phyloP scores from a whole-genome alignment of 441 rosid species.

The Syzygium malaccense region DNA sequence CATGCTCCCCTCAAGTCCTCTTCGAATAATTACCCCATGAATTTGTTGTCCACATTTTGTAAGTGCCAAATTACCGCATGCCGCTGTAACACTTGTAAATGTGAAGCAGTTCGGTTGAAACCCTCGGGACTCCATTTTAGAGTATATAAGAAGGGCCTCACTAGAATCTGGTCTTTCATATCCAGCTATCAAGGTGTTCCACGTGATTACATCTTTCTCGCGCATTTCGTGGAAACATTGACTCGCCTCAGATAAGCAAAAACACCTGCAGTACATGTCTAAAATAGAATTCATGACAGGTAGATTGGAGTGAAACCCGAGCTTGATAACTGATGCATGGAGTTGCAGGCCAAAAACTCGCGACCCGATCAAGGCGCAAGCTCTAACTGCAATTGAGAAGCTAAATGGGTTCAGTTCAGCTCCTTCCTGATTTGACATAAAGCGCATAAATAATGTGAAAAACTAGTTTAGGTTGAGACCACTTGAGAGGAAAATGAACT shows the following conservation, averaged over 20 bases:
- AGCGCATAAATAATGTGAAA: not conserved
- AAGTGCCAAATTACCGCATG: conserved; percentile 68
- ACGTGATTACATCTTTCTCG: conserved; percentile 62
- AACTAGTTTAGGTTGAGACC: not conserved
- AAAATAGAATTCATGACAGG: conserved; percentile 81
- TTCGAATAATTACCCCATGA: conserved; percentile 57
- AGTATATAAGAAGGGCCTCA: conserved; percentile 55
- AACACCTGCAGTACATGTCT: conserved; percentile 87
- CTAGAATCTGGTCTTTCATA: conserved; percentile 52
- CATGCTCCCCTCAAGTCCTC: conserved; percentile 49
- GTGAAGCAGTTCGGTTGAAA: conserved; percentile 73
- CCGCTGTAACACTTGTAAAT: conserved; percentile 66
- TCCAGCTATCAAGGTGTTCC: conserved; percentile 86
- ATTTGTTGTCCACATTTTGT: conserved; percentile 73
- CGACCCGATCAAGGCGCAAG: conserved; percentile 65
- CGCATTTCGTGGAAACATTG: conserved; percentile 58
- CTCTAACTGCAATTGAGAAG: conserved; percentile 78
- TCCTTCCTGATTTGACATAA: conserved; percentile 38
- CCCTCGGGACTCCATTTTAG: conserved; percentile 53
- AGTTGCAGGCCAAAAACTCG: conserved; percentile 56
- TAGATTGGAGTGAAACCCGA: conserved; percentile 60
- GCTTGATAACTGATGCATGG: conserved; percentile 49
- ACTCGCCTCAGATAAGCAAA: conserved; percentile 51
- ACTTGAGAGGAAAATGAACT: not conserved
- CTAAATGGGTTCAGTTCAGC: conserved; percentile 54